Base-by-base conservation (phyloP, 2,329 filamentous ascomycete species). In the Trichoderma guizhouense region DNA sequence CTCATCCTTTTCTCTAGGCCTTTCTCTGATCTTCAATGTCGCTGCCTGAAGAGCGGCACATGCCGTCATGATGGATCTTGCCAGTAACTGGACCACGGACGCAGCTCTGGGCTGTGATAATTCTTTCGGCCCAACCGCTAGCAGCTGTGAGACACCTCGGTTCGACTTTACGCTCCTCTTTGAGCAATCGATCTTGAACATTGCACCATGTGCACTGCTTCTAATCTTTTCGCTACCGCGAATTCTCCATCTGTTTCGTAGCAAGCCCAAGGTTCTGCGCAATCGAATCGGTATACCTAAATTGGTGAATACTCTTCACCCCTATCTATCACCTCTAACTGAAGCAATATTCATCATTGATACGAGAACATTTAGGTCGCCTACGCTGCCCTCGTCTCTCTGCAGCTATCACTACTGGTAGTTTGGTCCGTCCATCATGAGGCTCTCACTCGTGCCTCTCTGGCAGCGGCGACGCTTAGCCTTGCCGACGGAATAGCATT, bases 111-210 rank as follows among this genome's bases (percentile, higher is more conserved):
- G 5, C 24, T 64, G 67, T 51, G 72, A 73, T 58, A 36, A 72
- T 39, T 55, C 68, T 28, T 68, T 71, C 43, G 66, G 67, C 26
- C 72, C 68, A 51, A 30, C 39, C n/a, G 68, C 63, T 71, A 70
- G 18, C 32, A 43, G 32, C 55, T 34, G 8, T 53, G 30, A 28
- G 39, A 32, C 62, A 3, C 62, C 43, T 34, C 62, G 39, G 28
- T 65, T 75, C 65, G 74, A 76, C 71, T 72, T 76, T 26, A 76
- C 73, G n/a, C 66, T 76, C n/a, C 62, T 69, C 21, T 76, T 75
- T 43, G 72, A 75, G 39, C 73, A 75, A n/a, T 47, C 70, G 3
- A 28, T 75, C 12, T 34, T 76, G 9, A 71, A 69, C 15, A 73
- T 75, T 11, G 36, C 47, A 7, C 73, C 73, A 7, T 43, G 32